Evolutionary conservation across 352 stramenopile genomes (phyloP), one percentile per base, ranked within the genome.

Genomic region (Elongisporangium undulatum): DNA sequence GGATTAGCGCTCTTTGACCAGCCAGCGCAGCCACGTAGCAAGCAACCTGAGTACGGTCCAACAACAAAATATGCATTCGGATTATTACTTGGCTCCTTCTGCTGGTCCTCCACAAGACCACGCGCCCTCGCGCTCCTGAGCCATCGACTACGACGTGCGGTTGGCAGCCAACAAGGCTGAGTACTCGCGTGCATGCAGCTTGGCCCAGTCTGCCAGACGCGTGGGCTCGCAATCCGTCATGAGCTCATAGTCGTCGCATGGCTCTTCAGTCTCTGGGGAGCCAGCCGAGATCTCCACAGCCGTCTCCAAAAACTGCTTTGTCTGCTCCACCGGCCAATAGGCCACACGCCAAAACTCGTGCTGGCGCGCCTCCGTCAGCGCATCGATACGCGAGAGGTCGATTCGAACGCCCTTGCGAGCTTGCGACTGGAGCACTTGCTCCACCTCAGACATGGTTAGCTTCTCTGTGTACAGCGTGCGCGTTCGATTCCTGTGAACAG

Each of bases 311-410:
- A 87, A 74, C 16, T 78, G 64, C 51, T 84, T 74, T 24, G 63
- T 74, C 29, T 84, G 61, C 0, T 50, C 58, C 10, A 71, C 64
- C 5, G 79, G 72, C 79, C 79, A 89, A 48, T 82, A 85, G 6
- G 73, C 71, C 53, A 85, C 49, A n/a, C 71, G 68, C 77, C 76
- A 87, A 51, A 86, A 88, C 58, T 80, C 71, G 12, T 74, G 75
- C 17, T 55, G 53, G 0, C 52, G 65, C 20, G 65, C 48, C 21
- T 89, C 79, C 34, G 56, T 29, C 38, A 87, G 54, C 9, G 70
- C 77, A 50, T 85, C 66, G 23, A 89, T 68, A 13, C 58, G 63
- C 41, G 67, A 69, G 52, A 89, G 68, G 3, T 70, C 60, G 26
- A 87, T 68, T 16, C 53, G 57, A 24, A 66, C 62, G 49, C 64